These are phyloP conservation scores for Tricholoma terreum DNA, from an alignment of 768 basidiomycete genomes.

Conservation along the genomic window DNA sequence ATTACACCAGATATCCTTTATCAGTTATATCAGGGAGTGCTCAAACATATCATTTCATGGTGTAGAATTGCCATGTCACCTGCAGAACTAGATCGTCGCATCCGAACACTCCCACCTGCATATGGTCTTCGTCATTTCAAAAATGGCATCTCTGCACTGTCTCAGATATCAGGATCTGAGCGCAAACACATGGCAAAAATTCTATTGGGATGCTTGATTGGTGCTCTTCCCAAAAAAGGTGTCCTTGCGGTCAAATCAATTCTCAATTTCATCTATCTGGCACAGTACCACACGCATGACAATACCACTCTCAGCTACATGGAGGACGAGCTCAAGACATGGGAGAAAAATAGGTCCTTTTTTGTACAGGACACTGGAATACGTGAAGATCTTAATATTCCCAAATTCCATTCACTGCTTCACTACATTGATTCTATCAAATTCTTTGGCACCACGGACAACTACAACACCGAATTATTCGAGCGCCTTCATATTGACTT, in stretches of 20 bases:
- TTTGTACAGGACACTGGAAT: conserved; percentile 24
- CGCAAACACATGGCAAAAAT: conserved; percentile 36
- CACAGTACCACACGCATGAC: conserved; percentile 28
- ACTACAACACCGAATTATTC: conserved; percentile 32
- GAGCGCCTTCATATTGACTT: conserved; percentile 44
- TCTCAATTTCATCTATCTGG: conserved; percentile 36
- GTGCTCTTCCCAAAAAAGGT: conserved; percentile 16
- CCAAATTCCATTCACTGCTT: too few relatives aligned
- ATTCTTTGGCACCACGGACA: conserved; percentile 25
- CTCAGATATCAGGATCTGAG: conserved; percentile 44
- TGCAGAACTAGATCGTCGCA: background rate
- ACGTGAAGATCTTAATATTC: too few relatives aligned
- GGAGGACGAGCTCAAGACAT: conserved; percentile 17
- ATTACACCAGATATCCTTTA: background rate
- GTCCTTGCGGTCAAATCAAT: conserved; percentile 22
- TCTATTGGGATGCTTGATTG: conserved; percentile 30
- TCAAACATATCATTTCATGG: background rate
- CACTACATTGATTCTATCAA: conserved; percentile 32
- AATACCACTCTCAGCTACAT: conserved; percentile 22
- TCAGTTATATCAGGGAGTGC: conserved; percentile 26
- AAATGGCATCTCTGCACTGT: conserved; percentile 36
- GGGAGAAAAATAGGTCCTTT: conserved; percentile 30
- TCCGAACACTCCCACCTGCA: background rate
- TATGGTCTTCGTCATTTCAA: conserved; percentile 35
- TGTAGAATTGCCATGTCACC: background rate